phyloP scores from a whole-genome alignment of 345 rosid genomes.

The Bruguiera sexangula region DNA sequence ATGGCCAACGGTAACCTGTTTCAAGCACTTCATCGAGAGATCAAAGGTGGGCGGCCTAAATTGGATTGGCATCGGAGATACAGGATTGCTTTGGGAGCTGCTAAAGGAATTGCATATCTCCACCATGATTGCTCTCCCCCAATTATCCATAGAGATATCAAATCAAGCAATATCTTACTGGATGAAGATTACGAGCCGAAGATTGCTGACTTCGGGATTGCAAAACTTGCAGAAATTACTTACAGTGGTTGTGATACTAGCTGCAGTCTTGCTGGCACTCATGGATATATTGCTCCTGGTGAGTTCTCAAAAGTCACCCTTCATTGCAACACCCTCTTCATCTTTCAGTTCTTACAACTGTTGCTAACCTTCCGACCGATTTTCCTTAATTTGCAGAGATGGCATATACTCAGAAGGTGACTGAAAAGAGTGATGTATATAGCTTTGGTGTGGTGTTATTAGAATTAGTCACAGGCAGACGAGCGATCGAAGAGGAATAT shows the following conservation, averaged over 20 bases:
- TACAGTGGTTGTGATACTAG: slow-evolving; percentile 42
- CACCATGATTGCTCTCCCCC: slow-evolving; percentile 85
- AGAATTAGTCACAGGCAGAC: slow-evolving; percentile 56
- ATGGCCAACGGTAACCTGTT: slow-evolving; percentile 79
- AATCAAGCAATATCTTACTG: slow-evolving; percentile 78
- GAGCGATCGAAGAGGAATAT: slow-evolving; percentile 61
- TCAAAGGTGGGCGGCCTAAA: slow-evolving; percentile 51
- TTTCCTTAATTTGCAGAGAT: slow-evolving; percentile 46
- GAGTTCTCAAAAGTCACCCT: slow-evolving; percentile 21
- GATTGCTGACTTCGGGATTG: slow-evolving; percentile 86
- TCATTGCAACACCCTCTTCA: background rate
- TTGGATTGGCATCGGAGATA: slow-evolving; percentile 70
- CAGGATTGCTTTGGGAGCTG: slow-evolving; percentile 69
- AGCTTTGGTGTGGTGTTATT: slow-evolving; percentile 86
- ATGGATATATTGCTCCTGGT: slow-evolving; percentile 95
- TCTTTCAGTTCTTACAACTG: background rate
- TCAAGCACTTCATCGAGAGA: slow-evolving; percentile 49
- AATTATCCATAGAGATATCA: slow-evolving; percentile 80
- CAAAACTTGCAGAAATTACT: slow-evolving; percentile 60
- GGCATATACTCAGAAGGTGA: slow-evolving; percentile 66
- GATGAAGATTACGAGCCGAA: slow-evolving; percentile 64
- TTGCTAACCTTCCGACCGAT: background rate
- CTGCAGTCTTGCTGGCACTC: slow-evolving; percentile 70
- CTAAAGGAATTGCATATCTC: slow-evolving; percentile 81
- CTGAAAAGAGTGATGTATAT: slow-evolving; percentile 77